Evolutionary conservation across 2,329 filamentous ascomycete genomes (phyloP).

Genomic region (Pyricularia sp.): DNA sequence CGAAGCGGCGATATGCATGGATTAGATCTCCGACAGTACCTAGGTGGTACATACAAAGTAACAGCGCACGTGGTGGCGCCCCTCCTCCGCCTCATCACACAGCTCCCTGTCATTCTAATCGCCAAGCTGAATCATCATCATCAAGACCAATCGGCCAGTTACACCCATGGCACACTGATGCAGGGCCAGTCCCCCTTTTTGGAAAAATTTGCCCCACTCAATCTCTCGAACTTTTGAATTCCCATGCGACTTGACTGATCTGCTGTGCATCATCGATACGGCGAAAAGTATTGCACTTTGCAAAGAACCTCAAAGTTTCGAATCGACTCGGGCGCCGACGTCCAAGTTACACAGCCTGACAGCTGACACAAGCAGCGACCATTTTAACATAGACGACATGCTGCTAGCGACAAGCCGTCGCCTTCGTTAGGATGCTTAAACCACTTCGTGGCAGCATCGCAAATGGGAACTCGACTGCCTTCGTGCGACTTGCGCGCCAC

Average conservation of each 20-base stretch:
- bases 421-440: slow-evolving; percentile 24
- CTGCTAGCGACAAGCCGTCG: slow-evolving; percentile 12
- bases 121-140: not conserved
- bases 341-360: not conserved
- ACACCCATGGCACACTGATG: not conserved
- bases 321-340: not conserved
- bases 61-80: not conserved
- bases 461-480: slow-evolving; percentile 12
- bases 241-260: not conserved
- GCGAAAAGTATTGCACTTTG: not conserved
- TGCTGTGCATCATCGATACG: not conserved
- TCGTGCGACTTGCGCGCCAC: slow-evolving; percentile 34
- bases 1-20: not conserved
- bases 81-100: not conserved
- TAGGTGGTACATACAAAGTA: too few species aligned
- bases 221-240: not conserved
- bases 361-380: not conserved
- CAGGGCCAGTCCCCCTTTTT: not conserved
- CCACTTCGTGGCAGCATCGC: slow-evolving; percentile 19
- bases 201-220: not conserved
- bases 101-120: not conserved
- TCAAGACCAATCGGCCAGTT: not conserved
- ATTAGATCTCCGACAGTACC: not conserved
- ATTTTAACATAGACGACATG: not conserved
- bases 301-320: not conserved